These are phyloP conservation scores for Catenaria anguillulae DNA, from an alignment of 371 early-diverging fungal genomes.

Conservation along the genomic window DNA sequence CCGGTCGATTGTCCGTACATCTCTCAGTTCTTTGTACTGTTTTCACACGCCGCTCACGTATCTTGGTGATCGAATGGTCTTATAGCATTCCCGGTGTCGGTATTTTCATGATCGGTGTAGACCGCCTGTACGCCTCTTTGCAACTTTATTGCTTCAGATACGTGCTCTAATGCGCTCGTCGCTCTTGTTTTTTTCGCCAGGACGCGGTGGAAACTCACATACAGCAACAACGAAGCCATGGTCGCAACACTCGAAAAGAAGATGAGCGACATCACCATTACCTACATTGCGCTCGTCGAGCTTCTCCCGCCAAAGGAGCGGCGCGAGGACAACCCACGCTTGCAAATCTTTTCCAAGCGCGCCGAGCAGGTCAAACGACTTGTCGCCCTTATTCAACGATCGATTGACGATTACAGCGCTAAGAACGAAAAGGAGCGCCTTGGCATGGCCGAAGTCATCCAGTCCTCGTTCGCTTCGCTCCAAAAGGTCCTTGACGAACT, in stretches of 20 bases:
- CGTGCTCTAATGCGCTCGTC: not conserved
- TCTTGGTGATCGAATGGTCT: too few species aligned
- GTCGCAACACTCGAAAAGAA: conserved; percentile 5
- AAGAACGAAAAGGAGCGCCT: conserved; percentile 3
- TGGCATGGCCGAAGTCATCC: not conserved
- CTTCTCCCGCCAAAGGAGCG: conserved; percentile 6
- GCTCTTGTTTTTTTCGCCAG: not conserved
- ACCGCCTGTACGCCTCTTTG: not conserved
- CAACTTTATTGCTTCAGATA: not conserved
- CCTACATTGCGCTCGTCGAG: conserved; percentile 5
- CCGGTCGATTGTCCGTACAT: not conserved
- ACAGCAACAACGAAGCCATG: not conserved
- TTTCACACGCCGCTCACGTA: too few species aligned
- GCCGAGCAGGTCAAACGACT: not conserved
- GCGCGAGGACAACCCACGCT: conserved; percentile 4
- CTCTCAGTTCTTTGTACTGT: too few species aligned
- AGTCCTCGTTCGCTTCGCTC: not conserved
- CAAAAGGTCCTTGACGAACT: not conserved
- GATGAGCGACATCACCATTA: conserved; percentile 7
- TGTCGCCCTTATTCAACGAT: not conserved
- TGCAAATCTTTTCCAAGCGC: not conserved
- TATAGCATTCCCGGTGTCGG: conserved; percentile 3
- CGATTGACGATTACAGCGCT: not conserved
- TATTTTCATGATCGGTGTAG: not conserved
- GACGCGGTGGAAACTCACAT: conserved; percentile 2